These are phyloP conservation scores for Paratinospora sagittata DNA, from an alignment of 164 flowering plant genomes.

Conservation along the genomic window DNA sequence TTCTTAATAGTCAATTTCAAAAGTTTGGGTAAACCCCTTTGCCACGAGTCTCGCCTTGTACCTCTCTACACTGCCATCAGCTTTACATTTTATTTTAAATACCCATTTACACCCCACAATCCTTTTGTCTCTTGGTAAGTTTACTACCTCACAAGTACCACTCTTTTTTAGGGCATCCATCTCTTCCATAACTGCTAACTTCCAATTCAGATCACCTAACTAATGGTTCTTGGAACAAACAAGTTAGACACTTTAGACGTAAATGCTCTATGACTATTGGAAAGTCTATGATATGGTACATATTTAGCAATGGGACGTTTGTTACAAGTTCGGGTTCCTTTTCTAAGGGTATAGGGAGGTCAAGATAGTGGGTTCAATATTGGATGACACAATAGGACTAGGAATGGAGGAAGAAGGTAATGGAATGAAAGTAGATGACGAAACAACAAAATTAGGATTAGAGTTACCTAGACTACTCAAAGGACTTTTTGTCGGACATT, in stretches of 20 bases:
- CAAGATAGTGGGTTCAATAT: neutral
- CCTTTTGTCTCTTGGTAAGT: too few species aligned
- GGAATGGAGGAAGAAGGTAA: neutral
- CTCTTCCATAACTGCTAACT: too few species aligned
- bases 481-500: neutral
- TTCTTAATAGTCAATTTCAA: neutral
- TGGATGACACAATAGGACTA: neutral
- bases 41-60: constrained; percentile 2
- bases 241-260: neutral
- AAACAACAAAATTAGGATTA: neutral
- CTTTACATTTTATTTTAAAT: too few species aligned
- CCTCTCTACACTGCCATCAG: neutral
- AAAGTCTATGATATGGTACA: neutral
- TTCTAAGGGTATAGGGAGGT: neutral
- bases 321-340: neutral
- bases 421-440: too few species aligned
- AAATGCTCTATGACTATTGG: neutral
- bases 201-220: too few species aligned
- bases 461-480: neutral
- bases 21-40: neutral
- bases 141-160: too few species aligned
- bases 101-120: too few species aligned
- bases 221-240: neutral
- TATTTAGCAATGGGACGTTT: neutral
- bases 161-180: too few species aligned